Evolutionary conservation across 768 basidiomycete species (phyloP), one percentile per base, ranked within the genome.

Genomic region (Termitomyces sp.): DNA sequence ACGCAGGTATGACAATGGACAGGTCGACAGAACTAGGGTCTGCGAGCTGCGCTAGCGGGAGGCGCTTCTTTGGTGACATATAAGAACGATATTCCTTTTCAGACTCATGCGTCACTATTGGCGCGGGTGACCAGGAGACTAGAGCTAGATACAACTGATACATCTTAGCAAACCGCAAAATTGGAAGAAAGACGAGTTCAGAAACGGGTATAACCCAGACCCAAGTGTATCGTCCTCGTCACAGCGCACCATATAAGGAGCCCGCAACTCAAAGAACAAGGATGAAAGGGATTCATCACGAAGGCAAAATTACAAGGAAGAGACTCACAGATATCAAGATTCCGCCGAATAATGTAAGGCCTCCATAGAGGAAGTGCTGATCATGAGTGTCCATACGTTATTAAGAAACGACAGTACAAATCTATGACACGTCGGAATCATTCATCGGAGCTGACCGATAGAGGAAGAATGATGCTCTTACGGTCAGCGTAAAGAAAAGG

Each of bases 191-290:
- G 44, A 59, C 42, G 54, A 29, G 58, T 59, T 74, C 81, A 76
- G 74, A 71, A 62, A 69, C 70, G 73, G 74, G 71, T 63, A 59
- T 57, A 57, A 67, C 73, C 79, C 77, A 71, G 76, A 80, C 82
- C 86, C 76, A 66, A 59, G 57, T 58, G 59, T 77, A 66, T 88
- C 90, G 85, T 88, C 90, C 63, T 80, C 71, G 79, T 74, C 74
- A 67, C 75, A 77, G 81, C 89, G 88, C 79, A 69, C 58, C 65
- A 61, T 63, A 51, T 59, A 64, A 64, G 73, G 61, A 72, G 78
- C 90, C 85, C 85, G 72, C 65, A 68, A 76, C 86, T 92, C 90
- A 77, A 88, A 92, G 90, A 92, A 92, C 90, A 92, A 92, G 90
- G 90, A 92, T 92, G 90, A 90, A 82, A 70, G 56, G 74, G 76